phyloP scores from a whole-genome alignment of 257 asterid genomes.

The Solanum sparsipilum region DNA sequence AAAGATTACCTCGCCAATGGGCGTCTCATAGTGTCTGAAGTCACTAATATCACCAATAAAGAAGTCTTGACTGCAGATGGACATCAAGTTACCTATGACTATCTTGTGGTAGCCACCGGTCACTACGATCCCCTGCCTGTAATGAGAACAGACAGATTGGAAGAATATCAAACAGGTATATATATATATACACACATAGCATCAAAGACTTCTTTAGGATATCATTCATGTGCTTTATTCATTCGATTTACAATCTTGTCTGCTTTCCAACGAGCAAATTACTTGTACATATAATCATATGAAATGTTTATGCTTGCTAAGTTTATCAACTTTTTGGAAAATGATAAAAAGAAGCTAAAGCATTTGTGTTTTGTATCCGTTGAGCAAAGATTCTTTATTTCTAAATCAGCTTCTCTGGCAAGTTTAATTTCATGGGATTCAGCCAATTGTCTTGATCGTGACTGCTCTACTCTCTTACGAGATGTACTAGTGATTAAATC shows the following conservation, averaged over 20 bases:
- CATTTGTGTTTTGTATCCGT: not conserved
- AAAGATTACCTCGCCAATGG: slow-evolving; percentile 58
- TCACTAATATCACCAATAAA: too few species aligned
- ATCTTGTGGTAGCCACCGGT: too few species aligned
- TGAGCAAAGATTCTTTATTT: not conserved
- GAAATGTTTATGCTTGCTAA: not conserved
- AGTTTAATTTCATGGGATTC: not conserved
- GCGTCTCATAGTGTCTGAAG: too few species aligned
- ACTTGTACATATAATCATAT: not conserved
- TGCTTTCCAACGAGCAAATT: not conserved
- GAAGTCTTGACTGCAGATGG: too few species aligned
- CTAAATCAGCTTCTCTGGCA: not conserved
- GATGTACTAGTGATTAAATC: not conserved
- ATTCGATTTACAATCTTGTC: not conserved
- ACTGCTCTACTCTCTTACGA: not conserved
- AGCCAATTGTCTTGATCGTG: not conserved
- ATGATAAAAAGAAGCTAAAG: not conserved
- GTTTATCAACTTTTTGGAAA: not conserved
- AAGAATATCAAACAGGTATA: slow-evolving; percentile 48
- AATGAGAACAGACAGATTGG: too few species aligned
- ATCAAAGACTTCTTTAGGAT: not conserved
- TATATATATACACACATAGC: slow-evolving; percentile 4
- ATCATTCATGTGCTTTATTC: not conserved
- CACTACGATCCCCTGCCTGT: too few species aligned
- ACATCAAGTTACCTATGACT: too few species aligned